These are phyloP conservation scores for Ophiostoma populinum DNA, from an alignment of 2,329 filamentous ascomycete species.

Conservation along the genomic window DNA sequence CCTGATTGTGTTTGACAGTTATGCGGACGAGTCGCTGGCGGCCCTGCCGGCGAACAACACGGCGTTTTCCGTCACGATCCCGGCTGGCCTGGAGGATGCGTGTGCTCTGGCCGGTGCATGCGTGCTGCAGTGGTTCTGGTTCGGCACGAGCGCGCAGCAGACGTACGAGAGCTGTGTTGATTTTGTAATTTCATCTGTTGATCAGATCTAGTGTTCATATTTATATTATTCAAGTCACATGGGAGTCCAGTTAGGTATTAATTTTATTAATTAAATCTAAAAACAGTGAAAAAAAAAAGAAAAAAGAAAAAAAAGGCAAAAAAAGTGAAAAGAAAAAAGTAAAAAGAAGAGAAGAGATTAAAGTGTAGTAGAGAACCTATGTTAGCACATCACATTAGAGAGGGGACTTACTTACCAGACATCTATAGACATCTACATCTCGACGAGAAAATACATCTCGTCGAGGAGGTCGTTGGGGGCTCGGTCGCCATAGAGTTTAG, in stretches of 20 bases:
- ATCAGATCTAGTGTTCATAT: not conserved
- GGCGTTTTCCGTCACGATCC: conserved; percentile 25
- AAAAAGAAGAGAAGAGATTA: too few species aligned
- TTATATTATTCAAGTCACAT: not conserved
- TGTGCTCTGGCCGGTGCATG: conserved; percentile 19
- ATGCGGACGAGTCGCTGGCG: conserved; percentile 28
- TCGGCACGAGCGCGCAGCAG: conserved; percentile 20
- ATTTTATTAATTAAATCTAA: not conserved
- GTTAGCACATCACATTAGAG: too few species aligned
- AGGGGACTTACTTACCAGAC: not conserved
- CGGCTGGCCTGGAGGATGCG: conserved; percentile 14
- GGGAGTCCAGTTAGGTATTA: not conserved
- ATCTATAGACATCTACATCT: not conserved
- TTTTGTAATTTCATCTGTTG: conserved; percentile 15
- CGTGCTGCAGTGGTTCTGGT: conserved; percentile 29
- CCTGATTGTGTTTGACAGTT: conserved; percentile 36
- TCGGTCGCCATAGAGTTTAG: not conserved
- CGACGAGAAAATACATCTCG: not conserved
- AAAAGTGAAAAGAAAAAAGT: too few species aligned
- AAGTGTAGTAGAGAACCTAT: too few species aligned
- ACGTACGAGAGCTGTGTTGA: conserved; percentile 24
- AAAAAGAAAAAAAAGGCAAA: too few species aligned
- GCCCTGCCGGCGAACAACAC: conserved; percentile 25
- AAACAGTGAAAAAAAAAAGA: not conserved
- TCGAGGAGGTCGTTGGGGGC: not conserved